Evolutionary conservation across 257 asterid species (phyloP).

Genomic region (Lycium barbarum): DNA sequence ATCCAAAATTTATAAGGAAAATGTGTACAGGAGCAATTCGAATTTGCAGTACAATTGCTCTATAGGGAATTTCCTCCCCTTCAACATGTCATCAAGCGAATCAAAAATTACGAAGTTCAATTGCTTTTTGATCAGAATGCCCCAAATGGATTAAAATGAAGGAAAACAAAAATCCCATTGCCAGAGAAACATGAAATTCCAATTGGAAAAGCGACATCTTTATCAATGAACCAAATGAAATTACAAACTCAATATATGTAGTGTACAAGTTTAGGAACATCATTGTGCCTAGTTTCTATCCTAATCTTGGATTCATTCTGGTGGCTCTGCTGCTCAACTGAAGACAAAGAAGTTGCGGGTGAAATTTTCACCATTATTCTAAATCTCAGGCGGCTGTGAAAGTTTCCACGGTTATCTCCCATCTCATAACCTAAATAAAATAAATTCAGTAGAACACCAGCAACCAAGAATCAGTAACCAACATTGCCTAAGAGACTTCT

Average conservation of each 20-base stretch:
- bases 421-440: conserved; percentile 26
- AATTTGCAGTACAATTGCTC: background rate
- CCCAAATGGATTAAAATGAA: background rate
- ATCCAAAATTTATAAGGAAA: background rate
- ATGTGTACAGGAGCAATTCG: background rate
- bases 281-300: conserved; percentile 42
- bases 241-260: conserved; percentile 36
- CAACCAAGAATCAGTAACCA: conserved; percentile 35
- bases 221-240: conserved; percentile 28
- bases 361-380: conserved; percentile 45
- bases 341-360: conserved; percentile 30
- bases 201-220: conserved; percentile 4
- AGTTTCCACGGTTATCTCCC: conserved; percentile 3
- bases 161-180: background rate
- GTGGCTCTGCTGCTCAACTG: conserved; percentile 41
- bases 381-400: conserved; percentile 39
- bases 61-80: background rate
- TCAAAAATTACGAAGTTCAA: background rate
- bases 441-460: conserved; percentile 34
- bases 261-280: conserved; percentile 51
- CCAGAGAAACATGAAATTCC: background rate
- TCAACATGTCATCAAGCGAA: background rate
- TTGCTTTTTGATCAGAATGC: background rate
- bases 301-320: conserved; percentile 38
- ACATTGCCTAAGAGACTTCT: conserved; percentile 48